Evolutionary conservation across 148 eudicot species (phyloP).

Genomic region (Amaranthus cruentus): DNA sequence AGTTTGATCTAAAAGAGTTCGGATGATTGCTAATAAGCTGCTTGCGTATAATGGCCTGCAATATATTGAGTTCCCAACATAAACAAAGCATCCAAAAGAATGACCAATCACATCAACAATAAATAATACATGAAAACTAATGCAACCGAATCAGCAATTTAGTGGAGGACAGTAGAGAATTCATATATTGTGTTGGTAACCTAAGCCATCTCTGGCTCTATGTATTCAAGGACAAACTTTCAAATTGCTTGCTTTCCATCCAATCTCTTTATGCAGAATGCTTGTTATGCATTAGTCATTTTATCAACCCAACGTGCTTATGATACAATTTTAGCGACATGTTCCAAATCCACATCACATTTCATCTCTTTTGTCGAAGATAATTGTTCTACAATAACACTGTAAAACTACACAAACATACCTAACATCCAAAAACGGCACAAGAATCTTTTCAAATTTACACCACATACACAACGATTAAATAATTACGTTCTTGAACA

Average conservation of each 20-base stretch:
- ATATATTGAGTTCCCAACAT: slow-evolving; percentile 11
- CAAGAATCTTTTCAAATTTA: background rate
- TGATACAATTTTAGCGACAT: background rate
- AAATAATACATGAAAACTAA: background rate
- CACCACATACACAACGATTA: too few relatives aligned
- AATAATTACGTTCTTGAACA: too few relatives aligned
- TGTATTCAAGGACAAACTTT: background rate
- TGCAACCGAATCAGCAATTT: background rate
- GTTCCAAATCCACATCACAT: background rate
- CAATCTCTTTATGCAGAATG: background rate
- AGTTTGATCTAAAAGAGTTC: slow-evolving; percentile 72
- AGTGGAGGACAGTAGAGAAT: background rate
- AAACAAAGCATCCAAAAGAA: slow-evolving; percentile 11
- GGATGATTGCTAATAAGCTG: slow-evolving; percentile 65
- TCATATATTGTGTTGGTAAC: background rate
- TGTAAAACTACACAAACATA: background rate
- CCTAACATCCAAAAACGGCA: background rate
- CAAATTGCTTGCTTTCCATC: background rate
- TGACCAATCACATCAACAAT: background rate
- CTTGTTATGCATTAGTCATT: background rate
- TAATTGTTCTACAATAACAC: background rate
- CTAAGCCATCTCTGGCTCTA: background rate
- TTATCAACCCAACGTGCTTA: background rate
- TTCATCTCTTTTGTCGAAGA: background rate
- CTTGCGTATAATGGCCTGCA: slow-evolving; percentile 81